Percentiles rank a stretch among this genome's conserved stretches.
These are phyloP conservation scores for Aspergillus neoniger DNA, from an alignment of 2,329 filamentous ascomycete species.

Conservation along the genomic window DNA sequence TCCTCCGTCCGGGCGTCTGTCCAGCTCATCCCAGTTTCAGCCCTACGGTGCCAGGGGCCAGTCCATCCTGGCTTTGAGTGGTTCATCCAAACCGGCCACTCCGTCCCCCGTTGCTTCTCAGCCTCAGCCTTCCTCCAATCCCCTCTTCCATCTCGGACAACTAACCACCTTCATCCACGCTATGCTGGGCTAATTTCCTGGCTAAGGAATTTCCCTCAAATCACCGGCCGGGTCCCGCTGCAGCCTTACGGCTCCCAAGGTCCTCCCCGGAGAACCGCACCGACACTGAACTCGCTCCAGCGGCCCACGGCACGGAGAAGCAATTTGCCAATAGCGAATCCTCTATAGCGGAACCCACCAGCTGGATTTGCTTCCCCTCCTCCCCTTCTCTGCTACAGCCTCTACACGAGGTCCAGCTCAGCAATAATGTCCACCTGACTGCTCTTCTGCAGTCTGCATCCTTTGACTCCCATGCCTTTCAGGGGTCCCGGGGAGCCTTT, in stretches of 20 bases:
- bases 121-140: not conserved
- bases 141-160: not conserved
- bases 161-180: not conserved
- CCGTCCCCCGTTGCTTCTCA: not conserved
- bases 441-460: not conserved
- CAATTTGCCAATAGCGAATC: not conserved
- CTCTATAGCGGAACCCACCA: not conserved
- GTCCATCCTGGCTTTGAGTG: not conserved
- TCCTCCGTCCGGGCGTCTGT: not conserved
- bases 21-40: not conserved
- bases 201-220: not conserved
- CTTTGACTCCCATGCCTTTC: not conserved
- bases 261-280: slow-evolving; percentile 2
- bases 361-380: not conserved
- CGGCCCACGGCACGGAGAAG: not conserved
- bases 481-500: not conserved
- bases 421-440: not conserved
- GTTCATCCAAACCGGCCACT: not conserved
- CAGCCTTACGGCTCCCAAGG: slow-evolving; percentile 4
- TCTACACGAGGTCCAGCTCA: not conserved
- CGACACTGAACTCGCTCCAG: not conserved
- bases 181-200: not conserved
- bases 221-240: not conserved
- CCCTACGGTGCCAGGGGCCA: slow-evolving; percentile 1
- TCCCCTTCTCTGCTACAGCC: not conserved